phyloP scores from a whole-genome alignment of 2,329 filamentous ascomycete species.

The Calonectria pauciramosa region DNA sequence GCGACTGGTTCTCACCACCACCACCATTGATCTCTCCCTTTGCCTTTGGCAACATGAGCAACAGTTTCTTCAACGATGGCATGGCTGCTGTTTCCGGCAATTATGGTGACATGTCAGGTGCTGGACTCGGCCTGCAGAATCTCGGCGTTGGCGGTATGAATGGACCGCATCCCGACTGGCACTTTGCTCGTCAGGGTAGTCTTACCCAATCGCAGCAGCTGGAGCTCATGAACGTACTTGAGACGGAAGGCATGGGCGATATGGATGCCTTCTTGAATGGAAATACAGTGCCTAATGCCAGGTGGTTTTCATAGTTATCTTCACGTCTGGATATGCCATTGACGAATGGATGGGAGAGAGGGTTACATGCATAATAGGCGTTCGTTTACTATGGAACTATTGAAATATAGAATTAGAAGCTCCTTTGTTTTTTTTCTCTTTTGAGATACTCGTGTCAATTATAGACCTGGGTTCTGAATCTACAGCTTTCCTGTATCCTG shows the following conservation, averaged over 20 bases:
- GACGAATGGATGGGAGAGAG: conserved; percentile 22
- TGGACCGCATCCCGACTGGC: conserved; percentile 48
- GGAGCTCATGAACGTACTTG: conserved; percentile 85
- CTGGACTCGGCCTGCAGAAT: conserved; percentile 51
- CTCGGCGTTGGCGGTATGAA: conserved; percentile 43
- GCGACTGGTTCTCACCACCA: conserved; percentile 69
- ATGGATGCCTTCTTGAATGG: conserved; percentile 72
- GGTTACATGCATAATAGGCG: conserved; percentile 27
- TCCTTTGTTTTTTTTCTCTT: not conserved
- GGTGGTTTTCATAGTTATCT: conserved; percentile 48
- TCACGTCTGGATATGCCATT: conserved; percentile 16
- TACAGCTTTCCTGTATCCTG: not conserved
- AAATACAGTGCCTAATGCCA: conserved; percentile 44
- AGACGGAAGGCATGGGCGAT: conserved; percentile 75
- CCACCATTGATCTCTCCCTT: conserved; percentile 68
- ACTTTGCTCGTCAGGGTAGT: conserved; percentile 72
- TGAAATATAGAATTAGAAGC: conserved; percentile 35
- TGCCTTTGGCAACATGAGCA: conserved; percentile 58
- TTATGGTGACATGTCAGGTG: conserved; percentile 47
- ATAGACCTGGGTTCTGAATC: conserved; percentile 13
- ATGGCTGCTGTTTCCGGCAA: conserved; percentile 45
- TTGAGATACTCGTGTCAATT: not conserved
- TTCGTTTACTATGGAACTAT: conserved; percentile 25
- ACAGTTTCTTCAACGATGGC: conserved; percentile 58
- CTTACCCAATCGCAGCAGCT: conserved; percentile 85